Evolutionary conservation across 805 yeast genomes (phyloP).

Genomic region (Nakazawaea ambrosiae): DNA sequence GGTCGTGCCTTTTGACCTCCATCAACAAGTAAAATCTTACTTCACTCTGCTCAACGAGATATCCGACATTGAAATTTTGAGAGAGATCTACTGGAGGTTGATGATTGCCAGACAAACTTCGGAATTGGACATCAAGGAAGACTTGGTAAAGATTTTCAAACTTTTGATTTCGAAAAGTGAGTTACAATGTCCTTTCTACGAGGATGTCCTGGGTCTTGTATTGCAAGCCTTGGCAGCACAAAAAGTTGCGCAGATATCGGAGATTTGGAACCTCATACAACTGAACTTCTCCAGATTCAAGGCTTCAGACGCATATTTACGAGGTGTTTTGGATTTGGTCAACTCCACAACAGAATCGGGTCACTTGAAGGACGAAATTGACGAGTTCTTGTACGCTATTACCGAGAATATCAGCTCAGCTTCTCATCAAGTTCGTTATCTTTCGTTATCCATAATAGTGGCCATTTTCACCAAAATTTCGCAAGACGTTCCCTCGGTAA

Average conservation of each 20-base stretch:
- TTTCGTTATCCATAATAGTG: constrained; percentile 31
- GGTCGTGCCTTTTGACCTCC: constrained; percentile 25
- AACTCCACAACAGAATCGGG: constrained; percentile 4
- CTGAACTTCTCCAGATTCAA: constrained; percentile 20
- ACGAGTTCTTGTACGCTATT: constrained; percentile 18
- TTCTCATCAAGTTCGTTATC: constrained; percentile 41
- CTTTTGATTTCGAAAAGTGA: constrained; percentile 4
- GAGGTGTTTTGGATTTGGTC: constrained; percentile 26
- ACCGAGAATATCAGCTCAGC: constrained; percentile 38
- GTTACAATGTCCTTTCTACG: constrained; percentile 20
- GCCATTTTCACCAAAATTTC: constrained; percentile 31
- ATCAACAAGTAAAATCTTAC: constrained; percentile 20
- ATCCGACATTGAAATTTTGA: constrained; percentile 11
- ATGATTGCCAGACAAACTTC: constrained; percentile 32
- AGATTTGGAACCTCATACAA: constrained; percentile 16
- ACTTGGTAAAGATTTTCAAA: constrained; percentile 17
- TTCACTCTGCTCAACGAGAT: constrained; percentile 14
- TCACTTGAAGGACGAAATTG: constrained; percentile 13
- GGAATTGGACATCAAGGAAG: constrained; percentile 18
- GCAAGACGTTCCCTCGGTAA: constrained; percentile 28
- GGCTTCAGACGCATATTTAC: constrained; percentile 30
- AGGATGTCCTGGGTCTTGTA: constrained; percentile 36
- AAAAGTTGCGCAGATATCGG: constrained; percentile 13
- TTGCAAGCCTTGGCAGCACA: constrained; percentile 26
- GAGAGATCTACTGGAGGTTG: constrained; percentile 47